A percentile compares a stretch with the other conserved stretches of the same genome.
Conservation (phyloP, 2,329 filamentous ascomycete genomes). For the Hirsutella rhossiliensis region DNA sequence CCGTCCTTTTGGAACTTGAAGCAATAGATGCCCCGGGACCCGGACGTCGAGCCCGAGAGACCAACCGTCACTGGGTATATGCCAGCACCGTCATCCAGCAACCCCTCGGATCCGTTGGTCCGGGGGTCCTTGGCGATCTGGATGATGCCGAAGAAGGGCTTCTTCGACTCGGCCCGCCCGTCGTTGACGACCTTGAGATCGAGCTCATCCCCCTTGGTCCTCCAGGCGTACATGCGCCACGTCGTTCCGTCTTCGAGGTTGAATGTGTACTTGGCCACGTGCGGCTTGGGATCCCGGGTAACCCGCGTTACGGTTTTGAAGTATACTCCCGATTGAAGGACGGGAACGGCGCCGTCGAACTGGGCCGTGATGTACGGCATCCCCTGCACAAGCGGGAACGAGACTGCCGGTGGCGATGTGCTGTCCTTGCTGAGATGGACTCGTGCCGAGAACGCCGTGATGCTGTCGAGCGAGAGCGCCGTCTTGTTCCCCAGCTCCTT, state of each 20-base stretch:
- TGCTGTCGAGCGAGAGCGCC: slow-evolving; percentile 36
- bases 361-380: slow-evolving; percentile 76
- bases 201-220: slow-evolving; percentile 45
- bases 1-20: slow-evolving; percentile 66
- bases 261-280: slow-evolving; percentile 66
- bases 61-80: slow-evolving; percentile 56
- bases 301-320: slow-evolving; percentile 56
- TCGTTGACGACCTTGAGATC: slow-evolving; percentile 58
- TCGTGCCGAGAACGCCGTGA: slow-evolving; percentile 49
- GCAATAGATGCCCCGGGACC: slow-evolving; percentile 55
- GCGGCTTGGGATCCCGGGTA: slow-evolving; percentile 42
- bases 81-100: slow-evolving; percentile 67
- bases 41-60: slow-evolving; percentile 50
- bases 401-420: slow-evolving; percentile 48
- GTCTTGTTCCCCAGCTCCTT: slow-evolving; percentile 55
- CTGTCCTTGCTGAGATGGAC: slow-evolving; percentile 50
- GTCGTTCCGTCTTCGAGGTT: slow-evolving; percentile 56
- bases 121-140: slow-evolving; percentile 72
- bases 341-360: slow-evolving; percentile 58
- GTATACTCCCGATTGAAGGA: slow-evolving; percentile 62
- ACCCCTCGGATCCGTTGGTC: slow-evolving; percentile 39
- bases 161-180: slow-evolving; percentile 49
- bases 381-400: slow-evolving; percentile 77
- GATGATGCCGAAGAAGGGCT: slow-evolving; percentile 62
- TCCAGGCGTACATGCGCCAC: slow-evolving; percentile 73